These are phyloP conservation scores for Colletotrichum lindemuthianum DNA, from an alignment of 2,329 filamentous ascomycete genomes.

Conservation along the genomic window DNA sequence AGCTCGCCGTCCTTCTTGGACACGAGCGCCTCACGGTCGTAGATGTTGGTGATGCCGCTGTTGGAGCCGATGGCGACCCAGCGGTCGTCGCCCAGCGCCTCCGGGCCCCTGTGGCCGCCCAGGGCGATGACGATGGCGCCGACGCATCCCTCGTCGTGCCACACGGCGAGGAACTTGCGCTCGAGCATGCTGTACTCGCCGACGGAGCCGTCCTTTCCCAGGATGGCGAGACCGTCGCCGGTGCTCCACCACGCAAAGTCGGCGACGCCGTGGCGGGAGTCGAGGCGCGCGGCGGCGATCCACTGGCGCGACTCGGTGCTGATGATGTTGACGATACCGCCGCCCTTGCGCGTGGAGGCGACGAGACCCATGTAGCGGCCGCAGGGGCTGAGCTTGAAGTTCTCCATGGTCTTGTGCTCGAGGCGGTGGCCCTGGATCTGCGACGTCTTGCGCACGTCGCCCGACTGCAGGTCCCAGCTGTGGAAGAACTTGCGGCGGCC, in stretches of 20 bases:
- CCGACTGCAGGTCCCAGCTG: constrained; percentile 87
- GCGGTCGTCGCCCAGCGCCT: constrained; percentile 77
- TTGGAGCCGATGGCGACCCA: constrained; percentile 91
- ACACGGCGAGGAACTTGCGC: constrained; percentile 78
- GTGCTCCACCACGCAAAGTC: constrained; percentile 95
- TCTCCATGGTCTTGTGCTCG: constrained; percentile 91
- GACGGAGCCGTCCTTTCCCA: constrained; percentile 87
- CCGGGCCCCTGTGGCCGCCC: constrained; percentile 73
- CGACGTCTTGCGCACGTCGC: constrained; percentile 83
- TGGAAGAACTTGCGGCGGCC: constrained; percentile 93
- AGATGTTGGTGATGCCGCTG: constrained; percentile 91
- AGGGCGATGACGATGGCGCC: constrained; percentile 85
- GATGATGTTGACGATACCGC: constrained; percentile 87
- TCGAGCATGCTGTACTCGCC: constrained; percentile 84
- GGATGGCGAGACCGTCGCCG: constrained; percentile 82
- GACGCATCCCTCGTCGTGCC: constrained; percentile 90
- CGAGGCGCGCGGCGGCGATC: constrained; percentile 83
- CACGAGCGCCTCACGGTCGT: constrained; percentile 79
- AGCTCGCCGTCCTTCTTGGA: constrained; percentile 47
- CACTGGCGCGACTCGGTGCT: constrained; percentile 86
- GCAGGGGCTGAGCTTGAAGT: constrained; percentile 87
- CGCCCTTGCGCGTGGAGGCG: constrained; percentile 83
- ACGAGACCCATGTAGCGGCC: constrained; percentile 87
- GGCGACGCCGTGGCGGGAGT: constrained; percentile 83
- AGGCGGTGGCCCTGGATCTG: constrained; percentile 78